Evolutionary conservation across 768 basidiomycete genomes (phyloP).

Genomic region (Lactarius psammicola): DNA sequence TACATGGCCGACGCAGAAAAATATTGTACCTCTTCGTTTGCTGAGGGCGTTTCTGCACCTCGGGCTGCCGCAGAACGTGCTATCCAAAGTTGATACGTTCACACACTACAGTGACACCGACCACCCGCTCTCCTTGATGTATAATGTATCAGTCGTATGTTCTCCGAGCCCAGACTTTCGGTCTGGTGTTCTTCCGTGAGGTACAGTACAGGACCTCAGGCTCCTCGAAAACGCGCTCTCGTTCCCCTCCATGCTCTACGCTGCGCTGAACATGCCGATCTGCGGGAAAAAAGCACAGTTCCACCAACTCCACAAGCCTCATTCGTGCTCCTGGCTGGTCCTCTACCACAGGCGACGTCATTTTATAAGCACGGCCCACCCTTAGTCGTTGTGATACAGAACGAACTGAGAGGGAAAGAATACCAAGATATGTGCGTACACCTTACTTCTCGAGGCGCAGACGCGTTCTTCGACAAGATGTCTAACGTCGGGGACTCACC

Average conservation of each 20-base stretch:
- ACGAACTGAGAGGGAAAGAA: background rate
- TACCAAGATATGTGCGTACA: background rate
- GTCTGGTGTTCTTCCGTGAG: slow-evolving; percentile 96
- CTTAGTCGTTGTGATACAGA: background rate
- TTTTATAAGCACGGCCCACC: background rate
- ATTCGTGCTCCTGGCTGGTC: background rate
- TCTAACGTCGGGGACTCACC: background rate
- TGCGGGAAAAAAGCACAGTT: slow-evolving; percentile 47
- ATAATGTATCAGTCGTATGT: background rate
- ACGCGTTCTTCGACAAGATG: background rate
- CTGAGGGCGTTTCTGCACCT: slow-evolving; percentile 94
- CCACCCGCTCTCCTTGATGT: background rate
- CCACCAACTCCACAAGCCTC: background rate
- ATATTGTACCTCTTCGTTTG: no score
- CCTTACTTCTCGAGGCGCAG: background rate
- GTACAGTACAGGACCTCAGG: slow-evolving; percentile 46
- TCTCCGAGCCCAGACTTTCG: slow-evolving; percentile 42
- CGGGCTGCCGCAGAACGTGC: slow-evolving; percentile 60
- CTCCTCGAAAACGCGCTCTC: slow-evolving; percentile 70
- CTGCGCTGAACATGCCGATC: slow-evolving; percentile 82
- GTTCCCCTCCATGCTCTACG: slow-evolving; percentile 64
- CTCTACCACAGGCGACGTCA: background rate
- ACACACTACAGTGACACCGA: slow-evolving; percentile 87
- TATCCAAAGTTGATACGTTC: slow-evolving; percentile 91
- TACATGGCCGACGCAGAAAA: no score